Conservation (phyloP, 148 eudicot genomes). For the Selenicereus undatus region DNA sequence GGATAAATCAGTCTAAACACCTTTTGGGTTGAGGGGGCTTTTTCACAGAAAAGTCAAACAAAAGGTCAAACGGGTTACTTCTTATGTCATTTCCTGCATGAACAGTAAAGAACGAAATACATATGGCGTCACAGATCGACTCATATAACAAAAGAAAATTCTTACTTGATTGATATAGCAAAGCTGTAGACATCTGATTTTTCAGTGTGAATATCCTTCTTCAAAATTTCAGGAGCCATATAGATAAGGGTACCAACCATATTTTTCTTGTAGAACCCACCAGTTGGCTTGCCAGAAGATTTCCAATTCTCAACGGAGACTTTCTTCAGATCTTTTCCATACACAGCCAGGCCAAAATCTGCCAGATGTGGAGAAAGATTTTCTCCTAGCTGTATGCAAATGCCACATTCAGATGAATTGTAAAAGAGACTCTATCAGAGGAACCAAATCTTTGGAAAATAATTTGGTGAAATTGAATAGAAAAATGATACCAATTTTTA, state of each 20-base stretch:
- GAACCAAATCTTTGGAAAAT: conserved; percentile 2
- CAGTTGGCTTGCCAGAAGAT: conserved; percentile 95
- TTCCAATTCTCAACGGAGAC: conserved; percentile 69
- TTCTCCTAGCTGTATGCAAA: conserved; percentile 58
- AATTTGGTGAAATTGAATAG: background rate
- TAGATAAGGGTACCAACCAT: conserved; percentile 97
- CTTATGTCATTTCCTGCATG: background rate
- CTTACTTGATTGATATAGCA: conserved; percentile 87
- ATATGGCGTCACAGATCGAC: background rate
- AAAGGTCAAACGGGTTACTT: background rate
- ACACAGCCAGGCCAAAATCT: conserved; percentile 96
- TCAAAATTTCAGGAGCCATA: conserved; percentile 98
- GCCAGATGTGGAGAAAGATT: conserved; percentile 61
- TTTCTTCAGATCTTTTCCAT: conserved; percentile 59
- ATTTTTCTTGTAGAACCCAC: conserved; percentile 93
- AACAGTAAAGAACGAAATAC: background rate
- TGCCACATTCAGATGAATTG: conserved; percentile 11
- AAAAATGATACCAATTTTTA: conserved; percentile 26
- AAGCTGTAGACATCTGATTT: conserved; percentile 96
- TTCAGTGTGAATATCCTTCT: conserved; percentile 75
- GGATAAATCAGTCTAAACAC: background rate
- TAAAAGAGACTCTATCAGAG: background rate
- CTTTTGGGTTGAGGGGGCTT: background rate
- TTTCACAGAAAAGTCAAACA: background rate
- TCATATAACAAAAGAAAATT: conserved; percentile 2